Conservation (phyloP, 495 filamentous ascomycete genomes). For the Cercophora sp. region DNA sequence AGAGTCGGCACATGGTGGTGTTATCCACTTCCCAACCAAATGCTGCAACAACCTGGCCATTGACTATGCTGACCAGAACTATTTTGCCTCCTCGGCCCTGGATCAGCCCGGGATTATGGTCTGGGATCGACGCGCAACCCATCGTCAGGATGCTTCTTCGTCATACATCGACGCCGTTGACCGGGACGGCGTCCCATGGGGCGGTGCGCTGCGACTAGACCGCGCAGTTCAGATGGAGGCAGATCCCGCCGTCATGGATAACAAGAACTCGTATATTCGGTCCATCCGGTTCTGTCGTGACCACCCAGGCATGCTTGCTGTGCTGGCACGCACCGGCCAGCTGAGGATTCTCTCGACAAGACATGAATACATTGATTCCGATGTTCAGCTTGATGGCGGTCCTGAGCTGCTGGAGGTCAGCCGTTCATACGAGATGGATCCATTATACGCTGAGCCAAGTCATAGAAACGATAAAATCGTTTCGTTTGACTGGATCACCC, state of each 20-base stretch:
- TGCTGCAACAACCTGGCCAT: slow-evolving; percentile 90
- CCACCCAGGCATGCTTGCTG: slow-evolving; percentile 66
- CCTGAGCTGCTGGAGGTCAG: slow-evolving; percentile 51
- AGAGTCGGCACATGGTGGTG: slow-evolving; percentile 36
- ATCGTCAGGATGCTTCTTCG: slow-evolving; percentile 41
- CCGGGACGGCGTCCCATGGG: slow-evolving; percentile 47
- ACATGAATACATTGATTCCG: slow-evolving; percentile 51
- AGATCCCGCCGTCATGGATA: slow-evolving; percentile 34
- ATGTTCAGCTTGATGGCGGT: slow-evolving; percentile 34
- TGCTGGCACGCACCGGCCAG: slow-evolving; percentile 74
- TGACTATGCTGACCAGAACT: slow-evolving; percentile 85
- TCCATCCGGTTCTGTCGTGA: slow-evolving; percentile 77
- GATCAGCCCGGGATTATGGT: slow-evolving; percentile 69
- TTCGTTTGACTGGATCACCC: slow-evolving; percentile 79
- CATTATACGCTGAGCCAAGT: slow-evolving; percentile 41
- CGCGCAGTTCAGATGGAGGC: slow-evolving; percentile 55
- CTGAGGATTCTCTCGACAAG: slow-evolving; percentile 68
- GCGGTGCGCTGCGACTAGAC: slow-evolving; percentile 62
- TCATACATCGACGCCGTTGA: slow-evolving; percentile 47
- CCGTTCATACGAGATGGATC: slow-evolving; percentile 50
- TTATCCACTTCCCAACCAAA: slow-evolving; percentile 62
- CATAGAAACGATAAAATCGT: slow-evolving; percentile 63
- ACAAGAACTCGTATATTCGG: slow-evolving; percentile 58
- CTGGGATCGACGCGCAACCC: slow-evolving; percentile 79
- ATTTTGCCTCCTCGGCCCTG: slow-evolving; percentile 83